Conservation (phyloP, 2,329 filamentous ascomycete genomes). For the Colletotrichum musicola region DNA sequence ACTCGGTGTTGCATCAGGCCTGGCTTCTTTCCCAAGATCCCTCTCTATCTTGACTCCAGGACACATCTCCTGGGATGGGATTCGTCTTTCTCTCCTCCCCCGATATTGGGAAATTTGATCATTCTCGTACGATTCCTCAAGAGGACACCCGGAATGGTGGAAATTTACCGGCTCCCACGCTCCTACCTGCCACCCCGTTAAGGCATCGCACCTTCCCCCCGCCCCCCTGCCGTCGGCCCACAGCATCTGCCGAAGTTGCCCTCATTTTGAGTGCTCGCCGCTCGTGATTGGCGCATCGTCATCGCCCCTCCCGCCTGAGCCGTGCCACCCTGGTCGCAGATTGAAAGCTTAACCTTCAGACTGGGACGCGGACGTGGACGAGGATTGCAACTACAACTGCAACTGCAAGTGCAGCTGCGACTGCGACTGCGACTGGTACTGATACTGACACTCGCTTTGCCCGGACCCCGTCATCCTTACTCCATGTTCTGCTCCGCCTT, state of each 20-base stretch:
- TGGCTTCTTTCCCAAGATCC: too few relatives aligned
- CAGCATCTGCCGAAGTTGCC: constrained; percentile 20
- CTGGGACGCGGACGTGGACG: constrained; percentile 22
- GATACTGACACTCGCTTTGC: too few relatives aligned
- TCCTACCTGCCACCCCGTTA: neutral
- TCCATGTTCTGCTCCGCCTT: neutral
- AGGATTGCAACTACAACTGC: neutral
- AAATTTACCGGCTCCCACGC: neutral
- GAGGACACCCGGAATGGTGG: too few relatives aligned
- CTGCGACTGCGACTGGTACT: neutral
- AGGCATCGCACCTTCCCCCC: neutral
- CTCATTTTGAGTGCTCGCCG: neutral
- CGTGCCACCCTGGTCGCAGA: constrained; percentile 31
- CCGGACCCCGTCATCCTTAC: too few relatives aligned
- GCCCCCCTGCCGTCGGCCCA: neutral
- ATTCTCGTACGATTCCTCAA: too few relatives aligned
- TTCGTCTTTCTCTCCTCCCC: too few relatives aligned
- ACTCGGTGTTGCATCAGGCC: too few relatives aligned
- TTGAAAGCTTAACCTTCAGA: constrained; percentile 34
- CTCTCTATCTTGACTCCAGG: too few relatives aligned
- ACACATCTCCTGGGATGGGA: too few relatives aligned
- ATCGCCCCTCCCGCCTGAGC: constrained; percentile 3
- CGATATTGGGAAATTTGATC: too few relatives aligned
- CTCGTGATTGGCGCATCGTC: constrained; percentile 20
- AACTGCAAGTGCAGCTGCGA: neutral